phyloP scores from a whole-genome alignment of 148 eudicot genomes.

The Linanthus parryae region DNA sequence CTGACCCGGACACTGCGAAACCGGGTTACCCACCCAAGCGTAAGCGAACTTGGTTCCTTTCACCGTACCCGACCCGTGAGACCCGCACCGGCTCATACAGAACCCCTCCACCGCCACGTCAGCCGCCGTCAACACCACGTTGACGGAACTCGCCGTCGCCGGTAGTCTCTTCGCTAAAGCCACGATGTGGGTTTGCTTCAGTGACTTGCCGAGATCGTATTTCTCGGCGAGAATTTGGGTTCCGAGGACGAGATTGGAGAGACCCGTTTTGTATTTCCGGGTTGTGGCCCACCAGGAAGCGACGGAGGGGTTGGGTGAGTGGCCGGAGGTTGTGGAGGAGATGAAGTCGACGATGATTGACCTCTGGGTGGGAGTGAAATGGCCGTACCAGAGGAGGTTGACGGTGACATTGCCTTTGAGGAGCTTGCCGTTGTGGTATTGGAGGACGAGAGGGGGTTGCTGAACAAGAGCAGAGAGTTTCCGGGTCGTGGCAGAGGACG shows the following conservation, averaged over 20 bases:
- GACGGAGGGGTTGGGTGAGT: constrained; percentile 22
- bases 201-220: constrained; percentile 30
- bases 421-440: constrained; percentile 41
- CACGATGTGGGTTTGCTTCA: constrained; percentile 18
- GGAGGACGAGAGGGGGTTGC: constrained; percentile 23
- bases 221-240: constrained; percentile 30
- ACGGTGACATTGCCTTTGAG: constrained; percentile 34
- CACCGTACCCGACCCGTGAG: constrained; percentile 20
- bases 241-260: constrained; percentile 20
- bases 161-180: constrained; percentile 18
- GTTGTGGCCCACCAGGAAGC: constrained; percentile 43
- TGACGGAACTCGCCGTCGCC: constrained; percentile 12
- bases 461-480: constrained; percentile 19
- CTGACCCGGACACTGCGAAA: constrained; percentile 37
- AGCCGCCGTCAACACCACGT: constrained; percentile 39
- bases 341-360: constrained; percentile 31
- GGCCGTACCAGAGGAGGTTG: constrained; percentile 52
- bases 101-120: constrained; percentile 39
- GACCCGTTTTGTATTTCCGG: constrained; percentile 23
- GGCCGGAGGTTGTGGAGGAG: constrained; percentile 18
- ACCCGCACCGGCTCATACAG: constrained; percentile 37
- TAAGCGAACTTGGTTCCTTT: constrained; percentile 20
- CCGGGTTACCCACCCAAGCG: constrained; percentile 49
- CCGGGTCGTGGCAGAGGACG: neutral
- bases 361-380: constrained; percentile 35